phyloP scores from a whole-genome alignment of 805 yeast genomes.

The Spathaspora sp. region DNA sequence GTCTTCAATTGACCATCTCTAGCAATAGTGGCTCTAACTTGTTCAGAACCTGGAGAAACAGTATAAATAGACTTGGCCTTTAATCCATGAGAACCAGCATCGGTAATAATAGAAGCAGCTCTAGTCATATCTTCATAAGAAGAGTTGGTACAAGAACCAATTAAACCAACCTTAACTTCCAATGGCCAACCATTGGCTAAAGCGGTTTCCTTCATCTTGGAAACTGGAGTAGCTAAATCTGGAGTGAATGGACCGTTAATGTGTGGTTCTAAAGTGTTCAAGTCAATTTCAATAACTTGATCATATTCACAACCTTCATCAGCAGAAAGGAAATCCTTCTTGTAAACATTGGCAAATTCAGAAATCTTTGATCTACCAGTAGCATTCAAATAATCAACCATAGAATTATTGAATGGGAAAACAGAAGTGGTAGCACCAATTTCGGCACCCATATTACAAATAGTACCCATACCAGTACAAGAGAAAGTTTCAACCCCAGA shows the following conservation, averaged over 20 bases:
- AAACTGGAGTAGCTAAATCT: conserved; percentile 93
- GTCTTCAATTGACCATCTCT: conserved; percentile 91
- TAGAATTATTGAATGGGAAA: conserved; percentile 93
- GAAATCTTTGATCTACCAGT: conserved; percentile 86
- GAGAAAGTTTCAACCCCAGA: conserved; percentile 90
- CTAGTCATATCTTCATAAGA: conserved; percentile 98
- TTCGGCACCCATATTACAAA: conserved; percentile 99
- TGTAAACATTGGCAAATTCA: conserved; percentile 69
- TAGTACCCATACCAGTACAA: conserved; percentile 99
- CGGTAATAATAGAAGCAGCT: conserved; percentile 86
- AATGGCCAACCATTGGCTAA: conserved; percentile 87
- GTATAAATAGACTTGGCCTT: conserved; percentile 89
- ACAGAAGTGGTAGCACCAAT: conserved; percentile 97
- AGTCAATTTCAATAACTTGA: conserved; percentile 86
- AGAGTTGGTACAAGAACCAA: conserved; percentile 98
- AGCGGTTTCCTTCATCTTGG: conserved; percentile 81
- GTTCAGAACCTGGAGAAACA: conserved; percentile 98
- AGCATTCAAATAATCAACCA: conserved; percentile 80
- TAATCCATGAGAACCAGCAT: conserved; percentile 88
- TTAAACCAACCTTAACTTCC: conserved; percentile 89
- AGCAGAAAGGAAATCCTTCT: conserved; percentile 66
- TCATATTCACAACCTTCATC: conserved; percentile 94
- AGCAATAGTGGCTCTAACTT: conserved; percentile 95
- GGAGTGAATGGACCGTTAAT: conserved; percentile 98
- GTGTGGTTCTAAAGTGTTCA: conserved; percentile 88